These are phyloP conservation scores for Aspergillus costaricaensis DNA, from an alignment of 2,329 filamentous ascomycete species.

Conservation along the genomic window DNA sequence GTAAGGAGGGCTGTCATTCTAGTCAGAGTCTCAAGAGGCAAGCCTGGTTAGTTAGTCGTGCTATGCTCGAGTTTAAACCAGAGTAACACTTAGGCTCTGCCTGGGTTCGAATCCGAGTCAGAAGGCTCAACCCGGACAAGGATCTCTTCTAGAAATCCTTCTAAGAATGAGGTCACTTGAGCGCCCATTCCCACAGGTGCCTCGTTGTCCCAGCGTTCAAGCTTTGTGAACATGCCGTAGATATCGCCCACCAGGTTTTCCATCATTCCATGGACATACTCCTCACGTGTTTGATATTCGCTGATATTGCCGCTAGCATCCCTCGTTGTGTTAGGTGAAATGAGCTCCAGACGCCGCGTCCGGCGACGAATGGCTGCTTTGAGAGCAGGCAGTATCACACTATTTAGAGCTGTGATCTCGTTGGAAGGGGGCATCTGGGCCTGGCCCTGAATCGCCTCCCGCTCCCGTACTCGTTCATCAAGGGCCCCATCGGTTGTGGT, in stretches of 20 bases:
- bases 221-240: constrained; percentile 79
- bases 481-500: constrained; percentile 4
- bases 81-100: background rate
- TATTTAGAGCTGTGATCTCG: constrained; percentile 81
- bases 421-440: constrained; percentile 37
- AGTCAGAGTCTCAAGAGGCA: background rate
- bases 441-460: constrained; percentile 18
- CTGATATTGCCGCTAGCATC: constrained; percentile 55
- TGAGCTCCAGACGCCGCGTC: constrained; percentile 55
- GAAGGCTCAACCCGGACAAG: constrained; percentile 86
- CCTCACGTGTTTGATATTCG: constrained; percentile 62
- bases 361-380: constrained; percentile 87
- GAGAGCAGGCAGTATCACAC: constrained; percentile 89
- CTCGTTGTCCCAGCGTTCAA: constrained; percentile 83
- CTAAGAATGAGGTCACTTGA: constrained; percentile 83
- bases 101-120: constrained; percentile 18
- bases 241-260: constrained; percentile 79
- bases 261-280: constrained; percentile 81
- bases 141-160: constrained; percentile 91
- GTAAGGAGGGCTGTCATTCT: background rate
- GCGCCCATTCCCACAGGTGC: constrained; percentile 92
- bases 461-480: constrained; percentile 13
- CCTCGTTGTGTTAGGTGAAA: constrained; percentile 40
- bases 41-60: background rate
- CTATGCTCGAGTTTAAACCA: background rate